Base-by-base conservation (phyloP, 257 asterid genomes). In the Nicotiana tabacum region DNA sequence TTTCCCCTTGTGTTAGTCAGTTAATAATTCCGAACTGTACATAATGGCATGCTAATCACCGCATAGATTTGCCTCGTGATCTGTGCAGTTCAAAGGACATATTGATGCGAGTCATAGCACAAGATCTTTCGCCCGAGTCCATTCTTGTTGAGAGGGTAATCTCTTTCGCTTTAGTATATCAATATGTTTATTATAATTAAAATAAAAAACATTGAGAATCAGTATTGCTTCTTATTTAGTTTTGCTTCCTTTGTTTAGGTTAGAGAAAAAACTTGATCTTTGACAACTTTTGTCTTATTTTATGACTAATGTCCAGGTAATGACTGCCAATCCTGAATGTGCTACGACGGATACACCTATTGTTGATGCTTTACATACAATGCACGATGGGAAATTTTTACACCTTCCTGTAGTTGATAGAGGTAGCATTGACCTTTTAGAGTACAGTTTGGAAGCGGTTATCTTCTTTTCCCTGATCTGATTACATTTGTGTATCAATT, bases 321-420 rank as follows among this genome's bases (percentile, higher is more conserved):
- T 96, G 98, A 93, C 98, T 58, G 91, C 95, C 72, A 93, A 92
- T 84, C 99, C 99, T 53, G 97, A 94, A 90, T 94, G 98, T 88
- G 94, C 97, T 43, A 88, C 95, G 29, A 81, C 89, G 43, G 98
- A 94, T 87, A 85, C 98, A 68, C 90, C 98, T 48, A 94, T 96
- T 82, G 93, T 96, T 56, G 97, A 96, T 84, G 99, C 99, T 83
- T 94, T 96, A 87, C 99, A 94, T 84, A 92, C 88, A 46, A 96
- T 96, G 98, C 98, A 94, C 81, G 98, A 96, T 43, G 97, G 99
- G 27, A 91, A 88, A 85, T 94, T 92, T 83, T 87, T 96, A 82
- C 98, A 96, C 91, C 95, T 96, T 81, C 98, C 97, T 21, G 92
- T 96, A 77, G 90, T 94, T 83, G 94, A 93, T 85, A 91, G 84